Percentiles rank a stretch among this genome's conserved stretches.
Conservation (phyloP, 2,329 filamentous ascomycete genomes). For the Fusarium udum region DNA sequence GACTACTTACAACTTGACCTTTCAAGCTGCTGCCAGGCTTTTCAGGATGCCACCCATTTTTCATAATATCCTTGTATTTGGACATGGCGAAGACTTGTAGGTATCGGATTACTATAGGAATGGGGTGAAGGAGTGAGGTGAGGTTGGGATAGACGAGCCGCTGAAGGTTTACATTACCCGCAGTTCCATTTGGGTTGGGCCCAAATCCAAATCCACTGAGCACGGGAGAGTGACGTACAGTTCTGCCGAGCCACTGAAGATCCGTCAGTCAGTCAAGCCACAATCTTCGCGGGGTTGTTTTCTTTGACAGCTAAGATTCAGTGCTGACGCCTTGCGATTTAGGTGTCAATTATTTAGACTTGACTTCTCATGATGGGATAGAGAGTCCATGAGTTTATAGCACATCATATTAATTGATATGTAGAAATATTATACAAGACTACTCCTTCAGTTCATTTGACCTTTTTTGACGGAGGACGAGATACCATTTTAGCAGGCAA, state of each 20-base stretch:
- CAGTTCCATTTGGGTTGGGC: conserved; percentile 17
- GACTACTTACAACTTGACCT: conserved; percentile 54
- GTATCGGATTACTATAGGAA: background rate
- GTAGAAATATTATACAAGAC: background rate
- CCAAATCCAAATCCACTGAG: conserved; percentile 13
- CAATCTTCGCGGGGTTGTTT: conserved; percentile 30
- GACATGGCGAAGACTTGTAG: conserved; percentile 48
- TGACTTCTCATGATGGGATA: conserved; percentile 2
- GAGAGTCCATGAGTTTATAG: background rate
- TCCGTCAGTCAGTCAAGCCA: conserved; percentile 9
- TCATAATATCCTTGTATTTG: conserved; percentile 58
- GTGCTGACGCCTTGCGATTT: conserved; percentile 32
- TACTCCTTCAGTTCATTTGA: no score
- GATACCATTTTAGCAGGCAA: background rate
- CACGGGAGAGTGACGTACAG: conserved; percentile 31
- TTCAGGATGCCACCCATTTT: conserved; percentile 64
- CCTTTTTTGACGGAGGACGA: no score
- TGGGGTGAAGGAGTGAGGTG: background rate
- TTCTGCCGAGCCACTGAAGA: conserved; percentile 24
- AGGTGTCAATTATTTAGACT: conserved; percentile 2
- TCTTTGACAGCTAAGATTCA: background rate
- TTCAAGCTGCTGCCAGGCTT: conserved; percentile 53
- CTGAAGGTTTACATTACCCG: conserved; percentile 15
- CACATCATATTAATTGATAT: background rate
- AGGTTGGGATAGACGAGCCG: background rate